Evolutionary conservation across 495 filamentous ascomycete genomes (phyloP), one percentile per base, ranked within the genome.

Genomic region (Aspergillus nidulans): DNA sequence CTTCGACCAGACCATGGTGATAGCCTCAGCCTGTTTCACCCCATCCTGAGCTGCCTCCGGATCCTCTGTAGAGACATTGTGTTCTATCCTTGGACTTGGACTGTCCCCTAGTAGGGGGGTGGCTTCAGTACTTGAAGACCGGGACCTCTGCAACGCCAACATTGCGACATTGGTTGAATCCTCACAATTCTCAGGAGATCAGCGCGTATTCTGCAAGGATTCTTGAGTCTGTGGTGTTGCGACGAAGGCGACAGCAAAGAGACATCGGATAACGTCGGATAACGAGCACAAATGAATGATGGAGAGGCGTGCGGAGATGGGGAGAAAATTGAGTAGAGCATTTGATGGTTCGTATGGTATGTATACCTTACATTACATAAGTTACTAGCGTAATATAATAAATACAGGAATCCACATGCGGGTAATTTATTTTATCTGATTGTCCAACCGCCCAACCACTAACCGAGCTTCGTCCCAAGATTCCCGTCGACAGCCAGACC

Each of bases 21-120:
- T 65, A 7, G 76, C 77, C 53, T 80, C 70, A 13, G 73, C 65
- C 43, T 70, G 64, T 16, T 62, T 62, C 25, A 81, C 78, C 64
- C 78, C 77, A 34, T 58, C 61, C 49, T 77, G 73, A 6, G 58
- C 51, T 20, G 60, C 52, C 34, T 73, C 60, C n/a, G 57, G 53
- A 8, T 57, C 48, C 30, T 70, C 58, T 18, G 54, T 59, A 7
- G 59, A 53, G 20, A 56, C 7, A 30, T 23, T 43, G 24, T 40
- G 50, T 42, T 15, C 61, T 25, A 10, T 50, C n/a, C 36, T 30
- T 20, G 43, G 19, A 42, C 28, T 50, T 12, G 32, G 25, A 26
- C 5, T 21, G 16, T 6, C 41, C 25, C 47, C 49, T 3, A 45
- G 26, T 3, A 28, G 39, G 40, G 48, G 49, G 19, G 40, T 32